phyloP scores from a whole-genome alignment of 1,284 basidiomycete species.

The Hypsizygus ulmarius region DNA sequence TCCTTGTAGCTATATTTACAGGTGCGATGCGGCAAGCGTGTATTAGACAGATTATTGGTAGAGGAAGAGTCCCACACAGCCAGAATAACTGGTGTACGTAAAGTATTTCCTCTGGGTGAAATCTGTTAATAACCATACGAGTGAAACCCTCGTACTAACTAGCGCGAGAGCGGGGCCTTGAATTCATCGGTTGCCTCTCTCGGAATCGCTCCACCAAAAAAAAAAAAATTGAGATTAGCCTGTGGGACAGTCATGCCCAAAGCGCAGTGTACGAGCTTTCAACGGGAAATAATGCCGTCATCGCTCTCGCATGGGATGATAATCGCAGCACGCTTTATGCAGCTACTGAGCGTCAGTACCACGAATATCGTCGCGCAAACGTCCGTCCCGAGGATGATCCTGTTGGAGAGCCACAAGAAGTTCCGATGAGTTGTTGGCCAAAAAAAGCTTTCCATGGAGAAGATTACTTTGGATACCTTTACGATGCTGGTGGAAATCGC shows the following conservation, averaged over 20 bases:
- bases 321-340: constrained; percentile 31
- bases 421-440: constrained; percentile 17
- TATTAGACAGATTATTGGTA: too few species aligned
- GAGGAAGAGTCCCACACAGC: constrained; percentile 14
- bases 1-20: constrained; percentile 28
- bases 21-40: constrained; percentile 26
- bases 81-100: constrained; percentile 2
- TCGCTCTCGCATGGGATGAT: constrained; percentile 33
- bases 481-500: constrained; percentile 27
- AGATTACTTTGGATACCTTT: constrained; percentile 28
- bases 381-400: constrained; percentile 16
- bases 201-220: too few species aligned
- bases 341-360: constrained; percentile 29
- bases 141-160: too few species aligned
- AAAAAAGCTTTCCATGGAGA: constrained; percentile 9
- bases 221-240: constrained; percentile 23
- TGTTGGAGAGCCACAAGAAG: constrained; percentile 14
- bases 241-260: constrained; percentile 38
- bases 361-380: constrained; percentile 30
- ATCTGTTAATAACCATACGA: too few species aligned
- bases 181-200: too few species aligned
- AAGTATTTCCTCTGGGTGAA: constrained; percentile 13
- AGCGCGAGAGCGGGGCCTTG: too few species aligned
- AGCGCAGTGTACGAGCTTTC: constrained; percentile 36
- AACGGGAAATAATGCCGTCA: constrained; percentile 38